phyloP scores from a whole-genome alignment of 495 filamentous ascomycete genomes.

The Penicillium ucsense region DNA sequence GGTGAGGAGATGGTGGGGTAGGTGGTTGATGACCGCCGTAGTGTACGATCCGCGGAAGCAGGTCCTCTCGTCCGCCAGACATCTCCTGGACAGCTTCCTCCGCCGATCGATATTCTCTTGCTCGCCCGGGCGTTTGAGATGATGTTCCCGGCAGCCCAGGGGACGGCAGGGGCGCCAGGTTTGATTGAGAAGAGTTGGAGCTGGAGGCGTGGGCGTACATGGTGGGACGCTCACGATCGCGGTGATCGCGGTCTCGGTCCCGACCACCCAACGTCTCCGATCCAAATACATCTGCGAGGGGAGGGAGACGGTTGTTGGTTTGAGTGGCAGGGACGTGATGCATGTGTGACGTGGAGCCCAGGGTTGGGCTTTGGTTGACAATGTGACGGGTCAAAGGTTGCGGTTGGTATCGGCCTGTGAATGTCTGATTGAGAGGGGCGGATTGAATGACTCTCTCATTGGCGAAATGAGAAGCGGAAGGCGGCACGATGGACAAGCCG shows the following conservation, averaged over 20 bases:
- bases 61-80: constrained; percentile 81
- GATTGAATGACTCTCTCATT: constrained; percentile 96
- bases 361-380: constrained; percentile 73
- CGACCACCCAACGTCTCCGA: constrained; percentile 57
- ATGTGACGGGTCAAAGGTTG: constrained; percentile 75
- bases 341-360: constrained; percentile 82
- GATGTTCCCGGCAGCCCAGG: constrained; percentile 54
- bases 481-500: constrained; percentile 89
- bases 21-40: constrained; percentile 86
- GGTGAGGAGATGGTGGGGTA: constrained; percentile 78
- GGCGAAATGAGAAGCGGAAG: constrained; percentile 90
- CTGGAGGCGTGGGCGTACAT: constrained; percentile 37
- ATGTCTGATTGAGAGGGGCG: constrained; percentile 88
- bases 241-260: constrained; percentile 29
- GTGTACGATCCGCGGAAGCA: constrained; percentile 87
- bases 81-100: constrained; percentile 89
- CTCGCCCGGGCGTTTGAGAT: constrained; percentile 45
- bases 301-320: constrained; percentile 86
- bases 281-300: constrained; percentile 89
- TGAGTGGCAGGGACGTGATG: constrained; percentile 83
- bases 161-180: constrained; percentile 55
- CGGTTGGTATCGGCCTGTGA: constrained; percentile 80
- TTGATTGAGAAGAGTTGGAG: constrained; percentile 62
- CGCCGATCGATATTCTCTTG: constrained; percentile 86
- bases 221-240: constrained; percentile 7